phyloP scores from a whole-genome alignment of 495 filamentous ascomycete species.

The Penicillium tannophilum region DNA sequence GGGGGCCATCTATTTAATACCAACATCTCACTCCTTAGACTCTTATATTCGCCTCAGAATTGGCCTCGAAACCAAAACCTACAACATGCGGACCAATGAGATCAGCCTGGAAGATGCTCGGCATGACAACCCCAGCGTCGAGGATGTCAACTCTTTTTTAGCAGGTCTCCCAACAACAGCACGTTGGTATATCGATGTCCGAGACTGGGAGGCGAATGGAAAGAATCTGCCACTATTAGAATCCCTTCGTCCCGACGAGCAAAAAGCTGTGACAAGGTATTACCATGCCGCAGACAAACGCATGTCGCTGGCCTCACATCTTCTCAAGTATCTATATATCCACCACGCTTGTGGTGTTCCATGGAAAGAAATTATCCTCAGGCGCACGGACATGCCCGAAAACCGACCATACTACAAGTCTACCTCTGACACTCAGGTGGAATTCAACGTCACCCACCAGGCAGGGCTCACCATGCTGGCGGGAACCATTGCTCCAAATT shows the following conservation, averaged over 20 bases:
- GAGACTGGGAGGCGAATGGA: constrained; percentile 33
- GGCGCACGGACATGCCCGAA: constrained; percentile 64
- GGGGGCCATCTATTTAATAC: not conserved
- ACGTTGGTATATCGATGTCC: constrained; percentile 50
- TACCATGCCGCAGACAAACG: constrained; percentile 44
- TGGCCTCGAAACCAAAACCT: no score
- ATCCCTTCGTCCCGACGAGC: constrained; percentile 38
- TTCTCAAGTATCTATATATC: constrained; percentile 79
- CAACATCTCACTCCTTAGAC: not conserved
- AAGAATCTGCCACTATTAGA: constrained; percentile 39
- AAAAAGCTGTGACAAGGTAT: constrained; percentile 38
- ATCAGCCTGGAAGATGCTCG: constrained; percentile 14
- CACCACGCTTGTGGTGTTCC: constrained; percentile 60
- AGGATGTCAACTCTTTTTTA: constrained; percentile 9
- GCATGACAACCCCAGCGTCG: constrained; percentile 1
- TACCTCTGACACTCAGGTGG: constrained; percentile 42
- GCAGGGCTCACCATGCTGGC: constrained; percentile 72
- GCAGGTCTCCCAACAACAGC: constrained; percentile 23
- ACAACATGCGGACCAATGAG: constrained; percentile 13
- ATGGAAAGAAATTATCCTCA: constrained; percentile 65
- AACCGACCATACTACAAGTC: constrained; percentile 59
- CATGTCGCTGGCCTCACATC: constrained; percentile 67
- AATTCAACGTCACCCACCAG: constrained; percentile 92
- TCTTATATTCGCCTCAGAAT: not conserved
- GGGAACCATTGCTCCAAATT: constrained; percentile 41